Evolutionary conservation across 345 rosid genomes (phyloP), one percentile per base, ranked within the genome.

Genomic region (Raphanus sativus): DNA sequence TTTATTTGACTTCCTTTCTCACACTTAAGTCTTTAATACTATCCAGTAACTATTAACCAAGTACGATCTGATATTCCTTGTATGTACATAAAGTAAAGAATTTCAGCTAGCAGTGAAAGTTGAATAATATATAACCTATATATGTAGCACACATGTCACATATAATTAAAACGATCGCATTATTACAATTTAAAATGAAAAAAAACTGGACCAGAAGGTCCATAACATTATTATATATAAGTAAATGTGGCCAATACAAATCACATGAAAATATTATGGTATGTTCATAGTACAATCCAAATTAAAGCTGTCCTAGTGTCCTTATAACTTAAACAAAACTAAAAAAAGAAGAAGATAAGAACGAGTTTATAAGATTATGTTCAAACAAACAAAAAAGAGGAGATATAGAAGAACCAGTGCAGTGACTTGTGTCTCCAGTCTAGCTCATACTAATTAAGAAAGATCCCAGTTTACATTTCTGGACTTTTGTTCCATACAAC

Each of bases 221-320:
- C 16, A 72, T 58, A 59, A 71, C 67, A 65, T 17, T 62, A 29
- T 52, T 52, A 55, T 54, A n/a, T 8, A 72, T 66, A 78, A 67
- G 77, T 72, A 77, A 72, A 66, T 67, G 63, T 78, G 66, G 73
- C 74, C 81, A 78, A 50, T 15, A 48, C 62, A 59, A 15, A 72
- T 78, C 81, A 78, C 81, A 78, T 78, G 81, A 50, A 71, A 32
- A 0, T 12, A 21, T 13, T 16, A 10, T 17, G 56, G 77, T 71
- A n/a, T 65, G 56, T 68, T 67, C 69, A 67, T 28, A 67, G 69
- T 78, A 73, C 77, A 36, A 32, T 58, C 72, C 29, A 77, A 66
- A 45, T 40, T 42, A 15, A 65, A 77, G 8, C 0, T 71, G 68
- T 66, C 77, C 21, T 21, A 21, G 21, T 71, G 24, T 65, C 65